Base-by-base conservation (phyloP, 108 stramenopile species). In the Cyclostephanos invisitatus region DNA sequence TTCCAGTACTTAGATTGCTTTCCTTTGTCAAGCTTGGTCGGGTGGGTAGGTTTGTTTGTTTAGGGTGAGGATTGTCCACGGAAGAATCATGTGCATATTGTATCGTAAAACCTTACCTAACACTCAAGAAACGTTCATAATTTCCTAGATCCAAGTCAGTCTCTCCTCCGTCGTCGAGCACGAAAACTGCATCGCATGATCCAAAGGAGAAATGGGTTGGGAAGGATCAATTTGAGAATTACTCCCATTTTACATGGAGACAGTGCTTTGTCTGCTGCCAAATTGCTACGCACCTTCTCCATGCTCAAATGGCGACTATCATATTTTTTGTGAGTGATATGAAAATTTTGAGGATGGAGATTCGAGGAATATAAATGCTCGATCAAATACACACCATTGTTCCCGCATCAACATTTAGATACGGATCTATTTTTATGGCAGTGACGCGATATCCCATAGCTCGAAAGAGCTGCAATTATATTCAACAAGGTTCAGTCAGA, bases 131-230 rank as follows among this genome's bases (percentile, higher is more conserved):
- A 20, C 98, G 89, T 80, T 99, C 98, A 69, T 99, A 99, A 78
- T 99, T 99, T 29, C 98, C 98, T 28, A 99, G 74, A 86, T 99
- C 98, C 64, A 99, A 82, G 65, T 99, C 98, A 8, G 95, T 94
- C 80, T 99, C 98, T n/a, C 98, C 98, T 12, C 98, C 98, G 72
- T 99, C 98, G 54, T 96, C 87, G 35, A 99, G 74, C 14, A 99
- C 97, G 73, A 98, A 99, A 32, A 82, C 83, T 61, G 60, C 20
- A 37, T 61, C 28, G 27, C 29, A 11, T 14, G 5, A 27, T 57
- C 27, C 27, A 54, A 21, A 18, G 28, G 32, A 27, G 56, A 57
- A 32, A 57, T 57, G 15, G 51, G 48, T 2, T 49, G 2, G 2
- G 48, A n/a, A 40, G 7, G 40, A 8, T 40, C 40, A 40, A 0